Evolutionary conservation across 768 basidiomycete genomes (phyloP), one percentile per base, ranked within the genome.

Genomic region (Suillus placidus): DNA sequence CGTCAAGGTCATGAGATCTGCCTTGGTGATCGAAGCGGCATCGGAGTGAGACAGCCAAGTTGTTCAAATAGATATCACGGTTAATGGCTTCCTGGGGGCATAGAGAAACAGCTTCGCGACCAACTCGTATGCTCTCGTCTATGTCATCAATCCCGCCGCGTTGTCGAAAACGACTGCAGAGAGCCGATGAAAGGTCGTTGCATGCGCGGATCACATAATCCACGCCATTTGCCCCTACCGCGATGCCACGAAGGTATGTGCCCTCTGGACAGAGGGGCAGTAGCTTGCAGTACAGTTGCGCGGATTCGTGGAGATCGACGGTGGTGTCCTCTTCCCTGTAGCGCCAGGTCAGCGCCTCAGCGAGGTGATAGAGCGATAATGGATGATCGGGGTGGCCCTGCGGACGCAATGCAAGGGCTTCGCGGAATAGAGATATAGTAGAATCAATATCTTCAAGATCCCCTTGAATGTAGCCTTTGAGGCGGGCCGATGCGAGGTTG

Each of bases 51-150:
- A 2, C 5, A 5, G 12, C 45, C 45, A 47, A 47, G n/a, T 12
- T 23, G 3, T 23, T 13, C n/a, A 47, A 1, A 2, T 4, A n/a
- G 10, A 2, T 0, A n/a, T 12, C 10, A 12, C 10, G n/a, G 1
- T 10, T 0, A 0, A 4, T 0, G 23, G 23, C 4, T 23, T 10
- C 45, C 4, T n/a, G n/a, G 4, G n/a, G 10, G n/a, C n/a, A 47
- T 1, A 12, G 10, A 12, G n/a, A n/a, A 47, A 23, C 45, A 1
- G 5, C 45, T 23, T 47, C 45, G 6, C 45, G n/a, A n/a, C 5
- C 0, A 47, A 5, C 0, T 23, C 2, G 45, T 5, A 23, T 47
- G 45, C 45, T 5, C 10, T 47, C 45, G n/a, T 47, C 45, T 47
- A 47, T 5, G 2, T 23, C 45, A 47, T 23, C 45, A 47, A 23